Conservation (phyloP, 1,284 basidiomycete species). For the Ganoderma leucocontextum region DNA sequence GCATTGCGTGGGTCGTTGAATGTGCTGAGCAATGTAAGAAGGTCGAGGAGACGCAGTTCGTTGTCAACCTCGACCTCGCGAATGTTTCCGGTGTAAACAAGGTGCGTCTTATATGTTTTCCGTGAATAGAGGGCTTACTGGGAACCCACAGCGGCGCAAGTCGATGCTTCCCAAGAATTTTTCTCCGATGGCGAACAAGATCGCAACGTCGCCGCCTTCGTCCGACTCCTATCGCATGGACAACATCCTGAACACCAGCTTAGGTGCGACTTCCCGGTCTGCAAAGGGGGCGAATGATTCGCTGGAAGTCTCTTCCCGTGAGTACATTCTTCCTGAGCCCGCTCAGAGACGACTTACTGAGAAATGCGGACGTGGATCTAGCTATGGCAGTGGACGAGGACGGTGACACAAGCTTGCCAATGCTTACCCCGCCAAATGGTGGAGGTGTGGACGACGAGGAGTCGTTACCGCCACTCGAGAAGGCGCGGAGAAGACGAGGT, state of each 20-base stretch:
- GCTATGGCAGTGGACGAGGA: conserved; percentile 43
- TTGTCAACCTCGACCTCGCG: conserved; percentile 73
- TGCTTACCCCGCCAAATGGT: background rate
- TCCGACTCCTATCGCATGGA: conserved; percentile 24
- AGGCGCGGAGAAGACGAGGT: conserved; percentile 47
- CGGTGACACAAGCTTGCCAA: conserved; percentile 43
- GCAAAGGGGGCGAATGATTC: conserved; percentile 10
- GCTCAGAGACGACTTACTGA: conserved; percentile 6
- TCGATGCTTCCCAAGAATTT: conserved; percentile 77
- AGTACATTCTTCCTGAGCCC: conserved; percentile 24
- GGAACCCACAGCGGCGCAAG: conserved; percentile 53
- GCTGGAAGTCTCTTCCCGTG: conserved; percentile 17
- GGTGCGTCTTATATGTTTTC: conserved; percentile 47
- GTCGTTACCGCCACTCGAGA: conserved; percentile 61
- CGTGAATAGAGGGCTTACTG: conserved; percentile 11
- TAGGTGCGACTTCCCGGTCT: conserved; percentile 4
- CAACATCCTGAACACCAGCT: background rate
- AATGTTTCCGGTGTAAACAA: conserved; percentile 74
- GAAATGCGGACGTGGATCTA: conserved; percentile 4
- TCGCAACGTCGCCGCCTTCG: conserved; percentile 23
- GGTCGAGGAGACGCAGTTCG: conserved; percentile 73
- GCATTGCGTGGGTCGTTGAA: conserved; percentile 92
- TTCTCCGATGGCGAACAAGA: conserved; percentile 20
- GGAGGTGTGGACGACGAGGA: conserved; percentile 18
- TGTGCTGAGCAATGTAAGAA: conserved; percentile 76